Evolutionary conservation across 306 rosid genomes (phyloP).

Genomic region (Rosa multiflora): DNA sequence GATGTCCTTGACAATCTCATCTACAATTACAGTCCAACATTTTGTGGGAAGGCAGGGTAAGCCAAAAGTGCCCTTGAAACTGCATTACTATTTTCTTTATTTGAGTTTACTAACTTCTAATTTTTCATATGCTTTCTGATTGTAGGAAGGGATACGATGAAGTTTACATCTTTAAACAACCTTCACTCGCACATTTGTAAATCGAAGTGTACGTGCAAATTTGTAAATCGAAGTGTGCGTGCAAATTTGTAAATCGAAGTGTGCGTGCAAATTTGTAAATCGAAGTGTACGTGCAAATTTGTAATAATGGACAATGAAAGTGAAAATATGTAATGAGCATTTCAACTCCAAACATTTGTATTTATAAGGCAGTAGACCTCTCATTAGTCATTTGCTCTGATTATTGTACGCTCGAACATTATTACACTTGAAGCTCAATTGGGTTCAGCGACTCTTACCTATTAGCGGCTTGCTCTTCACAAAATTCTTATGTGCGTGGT

Average conservation of each 20-base stretch:
- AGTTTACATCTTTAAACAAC: constrained; percentile 64
- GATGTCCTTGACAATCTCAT: constrained; percentile 69
- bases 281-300: too few species aligned
- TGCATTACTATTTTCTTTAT: neutral
- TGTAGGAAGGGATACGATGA: constrained; percentile 84
- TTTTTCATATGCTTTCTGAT: constrained; percentile 15
- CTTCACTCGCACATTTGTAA: constrained; percentile 22
- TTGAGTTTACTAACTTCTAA: constrained; percentile 7
- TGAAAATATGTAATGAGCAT: neutral
- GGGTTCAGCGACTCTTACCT: neutral
- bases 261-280: too few species aligned
- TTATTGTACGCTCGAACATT: neutral
- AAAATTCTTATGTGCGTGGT: neutral
- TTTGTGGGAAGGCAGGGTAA: constrained; percentile 82
- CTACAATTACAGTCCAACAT: constrained; percentile 82
- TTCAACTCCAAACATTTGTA: neutral
- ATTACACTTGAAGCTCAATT: neutral
- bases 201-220: neutral
- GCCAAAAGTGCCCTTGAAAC: constrained; percentile 13
- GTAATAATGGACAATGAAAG: neutral
- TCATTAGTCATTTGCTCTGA: neutral
- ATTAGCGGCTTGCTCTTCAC: neutral
- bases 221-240: too few species aligned
- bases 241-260: too few species aligned
- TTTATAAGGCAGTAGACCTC: neutral